Percentiles rank a stretch among this genome's conserved stretches.
These are phyloP conservation scores for Chiua sp. DNA, from an alignment of 1,284 basidiomycete genomes.

Conservation along the genomic window DNA sequence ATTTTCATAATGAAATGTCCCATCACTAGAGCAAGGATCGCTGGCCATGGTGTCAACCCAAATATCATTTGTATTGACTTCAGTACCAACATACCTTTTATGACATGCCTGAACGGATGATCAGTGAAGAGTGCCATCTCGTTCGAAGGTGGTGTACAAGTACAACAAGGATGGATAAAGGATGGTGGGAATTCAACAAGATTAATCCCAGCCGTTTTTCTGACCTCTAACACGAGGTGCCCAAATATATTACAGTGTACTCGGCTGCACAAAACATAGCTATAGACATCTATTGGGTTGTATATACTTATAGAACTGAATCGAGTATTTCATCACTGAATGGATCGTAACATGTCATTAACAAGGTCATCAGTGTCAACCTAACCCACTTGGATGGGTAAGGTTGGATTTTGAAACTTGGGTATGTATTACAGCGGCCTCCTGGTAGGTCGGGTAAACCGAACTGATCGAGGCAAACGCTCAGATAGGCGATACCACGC, in stretches of 20 bases:
- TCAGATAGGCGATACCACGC: constrained; percentile 40
- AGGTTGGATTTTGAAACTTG: not conserved
- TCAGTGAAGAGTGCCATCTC: constrained; percentile 38
- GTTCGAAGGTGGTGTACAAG: constrained; percentile 14
- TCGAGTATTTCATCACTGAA: not conserved
- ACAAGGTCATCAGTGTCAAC: constrained; percentile 14
- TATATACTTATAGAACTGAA: constrained; percentile 11
- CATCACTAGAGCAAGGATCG: constrained; percentile 35
- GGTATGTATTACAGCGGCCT: not conserved
- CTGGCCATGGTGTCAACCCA: constrained; percentile 24
- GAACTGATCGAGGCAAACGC: not conserved
- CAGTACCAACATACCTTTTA: constrained; percentile 31
- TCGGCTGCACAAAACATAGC: constrained; percentile 19
- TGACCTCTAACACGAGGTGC: constrained; percentile 34
- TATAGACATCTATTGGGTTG: constrained; percentile 9
- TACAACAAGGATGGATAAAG: constrained; percentile 21
- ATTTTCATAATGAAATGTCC: constrained; percentile 40
- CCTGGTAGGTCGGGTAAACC: not conserved
- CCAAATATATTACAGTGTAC: constrained; percentile 9
- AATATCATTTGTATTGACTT: not conserved
- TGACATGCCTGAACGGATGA: constrained; percentile 37
- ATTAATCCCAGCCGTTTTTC: constrained; percentile 28
- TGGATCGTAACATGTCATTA: constrained; percentile 13
- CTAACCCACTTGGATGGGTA: not conserved
- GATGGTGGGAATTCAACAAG: constrained; percentile 33